Evolutionary conservation across 2,329 filamentous ascomycete genomes (phyloP), one percentile per base, ranked within the genome.

Genomic region (Magnaporthales sp.): DNA sequence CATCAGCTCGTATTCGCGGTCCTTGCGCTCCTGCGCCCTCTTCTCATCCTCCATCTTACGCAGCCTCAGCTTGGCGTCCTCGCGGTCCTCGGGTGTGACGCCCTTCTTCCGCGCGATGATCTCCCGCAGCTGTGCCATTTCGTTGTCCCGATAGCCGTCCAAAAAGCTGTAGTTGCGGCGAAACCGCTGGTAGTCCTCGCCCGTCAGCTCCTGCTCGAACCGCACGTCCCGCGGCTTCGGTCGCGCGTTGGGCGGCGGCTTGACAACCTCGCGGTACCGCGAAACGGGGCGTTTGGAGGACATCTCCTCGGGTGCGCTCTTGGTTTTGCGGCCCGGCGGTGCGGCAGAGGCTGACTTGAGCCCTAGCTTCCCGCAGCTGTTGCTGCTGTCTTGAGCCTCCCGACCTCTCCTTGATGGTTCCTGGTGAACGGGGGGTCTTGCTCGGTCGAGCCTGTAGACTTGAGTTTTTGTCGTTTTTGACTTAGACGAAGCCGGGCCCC

Each of bases 251-350:
- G 62, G 15, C 56, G 67, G 63, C 66, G 30, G 60, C 38, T 81
- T 77, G 4, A 96, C 81, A 22, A 95, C 89, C 67, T 89, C 88
- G 65, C 94, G 91, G 73, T 86, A 89, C 67, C 95, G 90, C 1
- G 90, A 89, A 27, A 99, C 95, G 64, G 91, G 90, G 63, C 87
- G 86, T 78, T 94, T 96, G 76, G 90, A 92, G 1, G 92, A 89
- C 74, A 92, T 86, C 68, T 95, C 89, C 60, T 88, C 87, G 0
- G 95, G 95, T 0, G 95, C 95, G 78, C 98, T 93, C 79, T 99
- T 99, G 76, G 66, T 81, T 74, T 67, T 75, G 72, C 69, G 72
- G 73, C 67, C 69, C 68, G 70, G 73, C 67, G 46, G 67, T 68
- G 66, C 4, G 11, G 30, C 30, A 4, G 51, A 31, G 38, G 38